Evolutionary conservation across 2,329 filamentous ascomycete genomes (phyloP), one percentile per base, ranked within the genome.

Genomic region (Penicillium psychrosexuale): DNA sequence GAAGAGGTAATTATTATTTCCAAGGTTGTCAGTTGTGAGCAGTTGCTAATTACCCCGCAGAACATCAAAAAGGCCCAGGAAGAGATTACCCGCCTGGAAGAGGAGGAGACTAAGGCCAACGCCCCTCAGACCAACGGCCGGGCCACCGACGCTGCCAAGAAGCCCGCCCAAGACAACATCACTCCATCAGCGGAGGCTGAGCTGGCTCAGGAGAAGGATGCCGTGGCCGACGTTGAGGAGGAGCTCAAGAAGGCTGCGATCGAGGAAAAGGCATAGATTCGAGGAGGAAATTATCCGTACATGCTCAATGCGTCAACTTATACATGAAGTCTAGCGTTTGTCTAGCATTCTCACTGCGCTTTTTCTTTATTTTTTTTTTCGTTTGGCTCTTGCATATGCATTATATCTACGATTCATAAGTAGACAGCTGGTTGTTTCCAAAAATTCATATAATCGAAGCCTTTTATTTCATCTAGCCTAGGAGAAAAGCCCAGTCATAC

Each of bases 11-110:
- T 34, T n/a, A 36, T 22, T 40, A 33, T 56, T 6, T 22, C 2
- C 37, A 4, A 31, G 6, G 15, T 28, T 22, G 22, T 36, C 13
- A 36, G 33, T 36, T 44, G n/a, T 15, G 5, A 39, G 39, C 5
- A 22, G 28, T 39, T 47, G 30, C 55, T 55, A 48, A 59, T 57
- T 61, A 61, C 63, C 55, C 69, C 77, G 28, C 68, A 97, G 94
- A 99, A 99, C 81, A 88, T 97, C 58, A 90, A 91, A 61, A 96
- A 97, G 77, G 94, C 94, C 58, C 89, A 96, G 81, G 93, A 93
- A 76, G 91, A 97, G 75, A 95, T 99, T 60, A 90, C 92, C 72
- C 86, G 87, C 64, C 84, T 97, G 40, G 84, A 87, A 65, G 78
- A 82, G 53, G 93, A 97, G 72, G 85, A 86, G 53, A 80, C 83